phyloP scores from a whole-genome alignment of 2,329 filamentous ascomycete genomes.

The Colletotrichum navitas region DNA sequence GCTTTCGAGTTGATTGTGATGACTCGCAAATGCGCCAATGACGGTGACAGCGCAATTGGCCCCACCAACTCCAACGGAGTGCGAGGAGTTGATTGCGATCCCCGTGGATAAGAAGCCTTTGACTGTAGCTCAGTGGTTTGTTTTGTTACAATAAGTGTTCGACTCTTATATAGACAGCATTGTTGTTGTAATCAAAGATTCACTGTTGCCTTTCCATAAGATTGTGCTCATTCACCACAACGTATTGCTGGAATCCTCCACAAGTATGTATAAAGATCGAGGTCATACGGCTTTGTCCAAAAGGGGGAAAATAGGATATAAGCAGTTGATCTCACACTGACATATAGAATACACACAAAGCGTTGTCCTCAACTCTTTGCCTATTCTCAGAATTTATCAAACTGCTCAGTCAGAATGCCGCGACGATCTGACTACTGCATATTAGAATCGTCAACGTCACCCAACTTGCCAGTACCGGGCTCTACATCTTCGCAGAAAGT shows the following conservation, averaged over 20 bases:
- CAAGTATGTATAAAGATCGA: background rate
- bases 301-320: background rate
- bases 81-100: too few relatives aligned
- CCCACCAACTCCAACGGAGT: background rate
- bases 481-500: background rate
- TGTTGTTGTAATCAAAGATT: background rate
- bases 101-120: background rate
- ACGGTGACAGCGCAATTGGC: background rate
- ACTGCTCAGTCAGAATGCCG: background rate
- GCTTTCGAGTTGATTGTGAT: rapidly evolving
- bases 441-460: background rate
- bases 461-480: background rate
- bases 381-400: background rate
- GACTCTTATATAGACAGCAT: background rate
- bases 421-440: background rate
- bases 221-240: background rate
- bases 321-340: background rate
- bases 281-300: background rate
- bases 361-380: background rate
- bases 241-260: background rate
- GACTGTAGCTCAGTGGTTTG: too few relatives aligned
- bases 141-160: background rate
- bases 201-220: background rate
- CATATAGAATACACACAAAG: background rate
- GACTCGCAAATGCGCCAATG: background rate